Conservation (phyloP, 2,329 filamentous ascomycete species). For the Monilinia polystroma region DNA sequence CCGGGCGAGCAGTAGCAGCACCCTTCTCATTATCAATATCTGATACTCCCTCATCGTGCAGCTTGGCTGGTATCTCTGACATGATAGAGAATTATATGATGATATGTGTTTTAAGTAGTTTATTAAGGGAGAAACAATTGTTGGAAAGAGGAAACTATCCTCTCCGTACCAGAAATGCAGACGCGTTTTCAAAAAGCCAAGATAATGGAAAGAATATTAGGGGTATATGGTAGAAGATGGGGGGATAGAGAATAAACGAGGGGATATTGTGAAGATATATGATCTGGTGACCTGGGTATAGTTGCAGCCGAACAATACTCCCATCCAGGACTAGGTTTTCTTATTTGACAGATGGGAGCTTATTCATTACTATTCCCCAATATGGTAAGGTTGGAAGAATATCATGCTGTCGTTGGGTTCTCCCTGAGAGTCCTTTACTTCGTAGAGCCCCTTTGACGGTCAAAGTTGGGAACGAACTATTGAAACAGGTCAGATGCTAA, state of each 20-base stretch:
- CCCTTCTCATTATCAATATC: conserved; percentile 13
- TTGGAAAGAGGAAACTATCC: neutral
- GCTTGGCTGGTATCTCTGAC: conserved; percentile 10
- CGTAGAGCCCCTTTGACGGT: too few relatives aligned
- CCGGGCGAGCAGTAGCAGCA: conserved; percentile 2
- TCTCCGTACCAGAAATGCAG: neutral
- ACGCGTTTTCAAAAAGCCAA: neutral
- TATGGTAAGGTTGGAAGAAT: conserved; percentile 18
- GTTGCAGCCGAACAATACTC: conserved; percentile 5
- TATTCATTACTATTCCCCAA: conserved; percentile 8
- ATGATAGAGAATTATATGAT: conserved; percentile 6
- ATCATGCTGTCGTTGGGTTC: neutral
- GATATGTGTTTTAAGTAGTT: neutral
- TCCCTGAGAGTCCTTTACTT: neutral
- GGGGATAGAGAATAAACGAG: neutral
- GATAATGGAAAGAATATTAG: neutral
- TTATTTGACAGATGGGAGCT: neutral
- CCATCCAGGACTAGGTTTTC: neutral
- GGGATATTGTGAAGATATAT: conserved; percentile 16
- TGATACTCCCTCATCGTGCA: conserved; percentile 10
- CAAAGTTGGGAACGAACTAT: too few relatives aligned
- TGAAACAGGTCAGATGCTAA: too few relatives aligned
- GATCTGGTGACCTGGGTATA: neutral
- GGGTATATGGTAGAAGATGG: neutral
- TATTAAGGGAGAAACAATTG: neutral